Evolutionary conservation across 805 yeast genomes (phyloP), one percentile per base, ranked within the genome.

Genomic region (Isabelozyma rhagii): DNA sequence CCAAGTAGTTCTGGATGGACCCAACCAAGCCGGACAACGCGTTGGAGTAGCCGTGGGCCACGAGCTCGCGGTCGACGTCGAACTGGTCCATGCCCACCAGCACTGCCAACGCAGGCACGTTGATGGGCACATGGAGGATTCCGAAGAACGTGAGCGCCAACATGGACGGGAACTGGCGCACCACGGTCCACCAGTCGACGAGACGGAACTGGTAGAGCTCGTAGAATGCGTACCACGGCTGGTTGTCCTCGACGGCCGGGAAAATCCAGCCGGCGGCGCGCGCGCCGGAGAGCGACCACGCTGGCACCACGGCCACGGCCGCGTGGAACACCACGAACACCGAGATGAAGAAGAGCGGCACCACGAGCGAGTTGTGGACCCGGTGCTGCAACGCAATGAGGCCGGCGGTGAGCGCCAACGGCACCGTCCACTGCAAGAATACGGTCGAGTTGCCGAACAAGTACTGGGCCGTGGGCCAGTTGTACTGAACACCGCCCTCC

Each of bases 41-140:
- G 63, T 94, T 94, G 5, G 97, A 89, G 52, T 86, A 79, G 3
- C 99, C 99, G 68, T 94, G 99, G 0, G 97, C 97, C 31, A 93
- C 85, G 50, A 94, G 78, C 68, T 94, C 99, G 51, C 92, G 78
- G 66, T 94, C 96, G 40, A 94, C 96, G 63, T 92, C 96, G 56
- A 88, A 82, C 49, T 85, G 84, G 66, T 88, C 94, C 79, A 88
- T 85, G 3, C 89, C 89, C 0, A 89, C 80, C 5, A 96, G 87
- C 14, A 92, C 94, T 0, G 98, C 97, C 44, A 94, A 75, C 0
- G 99, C 98, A 1, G 99, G 99, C 11, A 94, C 97, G 64, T 94
- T 94, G 52, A 94, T 94, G 4, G 99, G 99, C 9, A 94, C 99
- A 60, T 94, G 99, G 48, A 94, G 71, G 39, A 94, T 87, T 10